A percentile compares a stretch with the other conserved stretches of the same genome.
Evolutionary conservation across 2,329 filamentous ascomycete species (phyloP).

Genomic region (Pseudocercospora fuligena): DNA sequence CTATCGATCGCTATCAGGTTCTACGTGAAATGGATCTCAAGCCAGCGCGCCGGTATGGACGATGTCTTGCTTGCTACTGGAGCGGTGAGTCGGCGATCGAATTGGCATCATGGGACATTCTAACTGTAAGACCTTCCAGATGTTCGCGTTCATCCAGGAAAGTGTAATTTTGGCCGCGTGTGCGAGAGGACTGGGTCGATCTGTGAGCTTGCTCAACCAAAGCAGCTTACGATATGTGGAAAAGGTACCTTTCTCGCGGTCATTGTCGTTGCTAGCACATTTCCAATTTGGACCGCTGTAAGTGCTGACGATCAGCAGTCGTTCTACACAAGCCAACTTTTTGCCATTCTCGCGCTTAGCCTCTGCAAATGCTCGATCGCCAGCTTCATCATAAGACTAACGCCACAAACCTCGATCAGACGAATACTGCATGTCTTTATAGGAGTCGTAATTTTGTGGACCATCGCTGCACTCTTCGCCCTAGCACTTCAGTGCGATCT

Average conservation of each 20-base stretch:
- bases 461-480: conserved; percentile 21
- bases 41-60: conserved; percentile 23
- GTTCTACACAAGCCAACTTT: conserved; percentile 28
- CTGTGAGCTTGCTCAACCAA: conserved; percentile 17
- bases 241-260: conserved; percentile 8
- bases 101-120: neutral
- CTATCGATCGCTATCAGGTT: conserved; percentile 22
- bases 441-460: conserved; percentile 19
- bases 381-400: conserved; percentile 27
- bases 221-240: conserved; percentile 13
- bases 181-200: conserved; percentile 24
- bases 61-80: conserved; percentile 22
- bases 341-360: conserved; percentile 22
- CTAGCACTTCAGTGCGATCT: conserved; percentile 28
- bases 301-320: conserved; percentile 1
- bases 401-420: conserved; percentile 23
- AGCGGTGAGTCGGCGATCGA: conserved; percentile 8
- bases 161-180: conserved; percentile 25
- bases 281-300: neutral
- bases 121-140: neutral
- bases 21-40: conserved; percentile 23
- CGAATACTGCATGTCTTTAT: conserved; percentile 18
- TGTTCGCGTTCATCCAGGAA: conserved; percentile 22
- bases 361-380: conserved; percentile 26
- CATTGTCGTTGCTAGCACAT: neutral